Base-by-base conservation (phyloP, 202 grass and related monocot species). In the Cymbopogon flexuosus region DNA sequence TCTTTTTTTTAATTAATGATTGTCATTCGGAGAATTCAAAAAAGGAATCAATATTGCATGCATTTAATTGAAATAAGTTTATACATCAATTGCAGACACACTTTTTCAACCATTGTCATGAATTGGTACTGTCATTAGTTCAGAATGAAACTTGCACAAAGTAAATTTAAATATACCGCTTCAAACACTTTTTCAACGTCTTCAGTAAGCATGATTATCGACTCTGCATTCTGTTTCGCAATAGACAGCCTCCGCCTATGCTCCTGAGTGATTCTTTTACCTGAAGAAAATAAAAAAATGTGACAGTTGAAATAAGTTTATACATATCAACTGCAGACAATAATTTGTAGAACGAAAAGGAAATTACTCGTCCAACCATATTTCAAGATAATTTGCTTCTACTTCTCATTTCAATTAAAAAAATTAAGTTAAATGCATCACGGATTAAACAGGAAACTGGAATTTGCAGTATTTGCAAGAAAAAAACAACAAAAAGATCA, bases 221-320 rank as follows among this genome's bases (percentile, higher is more conserved):
- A 94, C 75, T 98, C 92, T 77, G 92, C 95, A 80, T 79, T 73
- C 30, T 74, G 75, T 82, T 98, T 93, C 47, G 88, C 92, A 70
- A 79, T 82, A 58, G 14, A 43, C 19, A 98, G 34, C 78, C 78
- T 60, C 33, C 59, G 49, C 65, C 80, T 89, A 54, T 80, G 84
- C 36, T 89, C 83, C 58, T 93, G 86, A 72, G 90, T 93, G 67
- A 81, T 88, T 79, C 42, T 89, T 86, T 86, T 87, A 87, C 86
- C 95, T 98, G 79, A 31, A 65, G 66, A 65, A 12, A 81, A 86
- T 24, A 31, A 78, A 19, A 22, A 34, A 81, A 80, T 56, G 14
- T 15, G 46, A 84, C 27, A 19, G 67, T 36, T 30, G 42, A 54
- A 81, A 75, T 19, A 1, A 77, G 62, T 41, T 31, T 6, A n/a